phyloP scores from a whole-genome alignment of 2,329 filamentous ascomycete species.

The Alternaria alternata region DNA sequence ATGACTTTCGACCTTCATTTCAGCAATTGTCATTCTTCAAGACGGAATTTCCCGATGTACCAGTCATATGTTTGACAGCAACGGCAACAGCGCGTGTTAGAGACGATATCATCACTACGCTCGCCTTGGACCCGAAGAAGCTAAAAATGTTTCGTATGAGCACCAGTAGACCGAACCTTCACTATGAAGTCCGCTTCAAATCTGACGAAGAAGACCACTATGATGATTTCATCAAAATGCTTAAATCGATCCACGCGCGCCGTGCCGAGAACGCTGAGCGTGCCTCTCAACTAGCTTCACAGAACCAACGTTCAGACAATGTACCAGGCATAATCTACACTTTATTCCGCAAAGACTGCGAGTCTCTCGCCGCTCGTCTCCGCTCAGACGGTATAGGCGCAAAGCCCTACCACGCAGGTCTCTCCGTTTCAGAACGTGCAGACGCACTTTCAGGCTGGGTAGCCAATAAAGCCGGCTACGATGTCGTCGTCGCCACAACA shows the following conservation, averaged over 20 bases:
- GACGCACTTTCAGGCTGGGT: slow-evolving; percentile 77
- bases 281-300: slow-evolving; percentile 64
- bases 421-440: slow-evolving; percentile 72
- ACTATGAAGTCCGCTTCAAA: slow-evolving; percentile 88
- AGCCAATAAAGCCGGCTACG: slow-evolving; percentile 76
- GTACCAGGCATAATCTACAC: slow-evolving; percentile 84
- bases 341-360: slow-evolving; percentile 76
- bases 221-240: slow-evolving; percentile 77
- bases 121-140: slow-evolving; percentile 71
- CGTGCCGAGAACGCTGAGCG: slow-evolving; percentile 67
- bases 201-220: slow-evolving; percentile 78
- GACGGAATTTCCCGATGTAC: slow-evolving; percentile 79
- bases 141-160: slow-evolving; percentile 83
- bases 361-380: slow-evolving; percentile 71
- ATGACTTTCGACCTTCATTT: slow-evolving; percentile 95
- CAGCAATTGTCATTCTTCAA: slow-evolving; percentile 88
- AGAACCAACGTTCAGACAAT: slow-evolving; percentile 64
- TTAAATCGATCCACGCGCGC: slow-evolving; percentile 75
- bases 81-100: slow-evolving; percentile 85
- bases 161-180: slow-evolving; percentile 83
- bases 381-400: slow-evolving; percentile 75
- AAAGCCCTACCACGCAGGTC: slow-evolving; percentile 74
- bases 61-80: slow-evolving; percentile 91
- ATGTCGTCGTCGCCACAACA: slow-evolving; percentile 92
- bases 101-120: slow-evolving; percentile 79